Evolutionary conservation across 176 grass and related monocot species (phyloP).

Genomic region (Zoysia japonica): DNA sequence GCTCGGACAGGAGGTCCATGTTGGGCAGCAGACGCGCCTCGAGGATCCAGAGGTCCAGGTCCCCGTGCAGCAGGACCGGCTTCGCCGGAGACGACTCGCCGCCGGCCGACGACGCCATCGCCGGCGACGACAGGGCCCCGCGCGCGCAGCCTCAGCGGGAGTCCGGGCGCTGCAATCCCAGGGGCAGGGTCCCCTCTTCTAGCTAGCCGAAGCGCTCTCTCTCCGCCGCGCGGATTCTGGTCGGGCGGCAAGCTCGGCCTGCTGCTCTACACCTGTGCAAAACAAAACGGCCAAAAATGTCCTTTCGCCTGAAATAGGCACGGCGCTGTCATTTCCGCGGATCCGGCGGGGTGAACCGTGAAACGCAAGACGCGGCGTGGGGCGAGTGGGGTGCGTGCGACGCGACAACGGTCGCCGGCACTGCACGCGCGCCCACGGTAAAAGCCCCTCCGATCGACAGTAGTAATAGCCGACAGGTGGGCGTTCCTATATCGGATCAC

Average conservation of each 20-base stretch:
- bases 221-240: constrained; percentile 32
- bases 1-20: constrained; percentile 95
- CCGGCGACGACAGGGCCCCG: constrained; percentile 15
- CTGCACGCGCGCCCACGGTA: background rate
- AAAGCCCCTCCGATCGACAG: too few relatives aligned
- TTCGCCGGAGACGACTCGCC: constrained; percentile 48
- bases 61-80: constrained; percentile 65
- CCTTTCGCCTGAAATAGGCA: constrained; percentile 40
- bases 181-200: background rate
- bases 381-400: background rate
- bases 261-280: background rate
- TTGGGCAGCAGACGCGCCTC: constrained; percentile 86
- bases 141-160: background rate
- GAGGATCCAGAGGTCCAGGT: constrained; percentile 77
- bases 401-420: constrained; percentile 20
- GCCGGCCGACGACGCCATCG: constrained; percentile 51
- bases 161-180: background rate
- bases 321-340: background rate
- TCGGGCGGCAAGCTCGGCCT: background rate
- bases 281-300: constrained; percentile 27
- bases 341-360: background rate
- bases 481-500: background rate
- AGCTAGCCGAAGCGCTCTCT: background rate
- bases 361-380: too few relatives aligned
- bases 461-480: background rate